phyloP scores from a whole-genome alignment of 2,329 filamentous ascomycete species.

The Cephalotrichum gorgonifer region DNA sequence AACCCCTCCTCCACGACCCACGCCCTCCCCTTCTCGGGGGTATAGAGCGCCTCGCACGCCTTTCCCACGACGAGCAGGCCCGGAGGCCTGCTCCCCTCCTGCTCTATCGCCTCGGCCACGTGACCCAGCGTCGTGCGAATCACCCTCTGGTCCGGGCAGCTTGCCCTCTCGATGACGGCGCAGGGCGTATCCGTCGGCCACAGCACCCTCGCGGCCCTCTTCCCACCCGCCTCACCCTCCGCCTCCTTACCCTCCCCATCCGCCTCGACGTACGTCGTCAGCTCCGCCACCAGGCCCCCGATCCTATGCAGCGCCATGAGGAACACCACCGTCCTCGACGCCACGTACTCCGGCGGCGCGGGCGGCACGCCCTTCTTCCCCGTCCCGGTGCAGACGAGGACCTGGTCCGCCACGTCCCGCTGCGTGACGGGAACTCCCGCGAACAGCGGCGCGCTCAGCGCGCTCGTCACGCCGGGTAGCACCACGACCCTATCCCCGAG shows the following conservation, averaged over 20 bases:
- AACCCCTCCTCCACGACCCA: conserved; percentile 90
- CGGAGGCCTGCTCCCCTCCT: conserved; percentile 80
- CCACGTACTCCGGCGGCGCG: conserved; percentile 67
- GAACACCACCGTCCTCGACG: conserved; percentile 77
- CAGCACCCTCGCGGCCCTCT: conserved; percentile 20
- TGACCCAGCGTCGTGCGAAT: conserved; percentile 76
- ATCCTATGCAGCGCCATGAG: conserved; percentile 92
- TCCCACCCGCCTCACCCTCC: conserved; percentile 19
- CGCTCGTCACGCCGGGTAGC: conserved; percentile 82
- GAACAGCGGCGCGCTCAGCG: conserved; percentile 78
- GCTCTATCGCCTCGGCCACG: conserved; percentile 74
- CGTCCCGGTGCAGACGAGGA: conserved; percentile 93
- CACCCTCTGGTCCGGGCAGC: conserved; percentile 87
- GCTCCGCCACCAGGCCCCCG: conserved; percentile 57
- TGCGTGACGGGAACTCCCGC: conserved; percentile 83
- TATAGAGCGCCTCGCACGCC: conserved; percentile 69
- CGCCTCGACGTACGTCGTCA: conserved; percentile 39
- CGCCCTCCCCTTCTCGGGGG: conserved; percentile 43
- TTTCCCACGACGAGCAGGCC: conserved; percentile 77
- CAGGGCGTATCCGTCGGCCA: conserved; percentile 79
- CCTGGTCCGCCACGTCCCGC: conserved; percentile 80
- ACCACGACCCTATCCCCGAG: conserved; percentile 56
- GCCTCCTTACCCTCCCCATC: conserved; percentile 13
- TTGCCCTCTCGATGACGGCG: conserved; percentile 86
- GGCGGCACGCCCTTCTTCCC: conserved; percentile 81